These are phyloP conservation scores for Podospora anserina DNA, from an alignment of 495 filamentous ascomycete genomes.

Conservation along the genomic window DNA sequence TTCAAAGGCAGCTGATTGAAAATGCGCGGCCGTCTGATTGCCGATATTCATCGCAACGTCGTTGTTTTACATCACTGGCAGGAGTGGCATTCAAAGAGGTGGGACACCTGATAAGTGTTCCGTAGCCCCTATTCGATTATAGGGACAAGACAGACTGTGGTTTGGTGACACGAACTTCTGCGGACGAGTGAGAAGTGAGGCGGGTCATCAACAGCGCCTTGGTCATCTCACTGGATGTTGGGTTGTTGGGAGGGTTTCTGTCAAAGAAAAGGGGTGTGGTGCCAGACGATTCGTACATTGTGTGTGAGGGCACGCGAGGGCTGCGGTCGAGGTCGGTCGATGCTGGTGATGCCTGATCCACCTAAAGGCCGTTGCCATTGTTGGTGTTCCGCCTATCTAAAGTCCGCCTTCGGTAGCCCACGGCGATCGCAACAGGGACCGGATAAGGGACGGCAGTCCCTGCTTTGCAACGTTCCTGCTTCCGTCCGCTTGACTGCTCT, in stretches of 20 bases:
- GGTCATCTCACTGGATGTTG: neutral
- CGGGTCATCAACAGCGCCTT: conserved; percentile 1
- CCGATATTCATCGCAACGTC: neutral
- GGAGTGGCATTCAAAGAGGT: neutral
- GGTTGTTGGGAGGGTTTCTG: neutral
- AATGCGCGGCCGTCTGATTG: neutral
- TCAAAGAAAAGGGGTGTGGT: neutral
- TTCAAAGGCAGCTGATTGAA: conserved; percentile 7
- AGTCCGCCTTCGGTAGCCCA: neutral
- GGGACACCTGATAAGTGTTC: neutral
- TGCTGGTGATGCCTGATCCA: neutral
- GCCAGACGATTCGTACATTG: neutral
- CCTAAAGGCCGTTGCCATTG: neutral
- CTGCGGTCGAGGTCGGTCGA: conserved; percentile 3
- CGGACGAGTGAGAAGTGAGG: neutral
- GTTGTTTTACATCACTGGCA: neutral
- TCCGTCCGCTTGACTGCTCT: conserved; percentile 5
- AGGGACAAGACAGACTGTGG: neutral
- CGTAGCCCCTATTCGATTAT: neutral
- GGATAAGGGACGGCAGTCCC: neutral
- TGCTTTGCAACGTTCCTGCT: conserved; percentile 1
- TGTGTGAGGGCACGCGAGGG: neutral
- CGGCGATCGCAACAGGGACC: neutral
- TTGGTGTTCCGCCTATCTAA: neutral
- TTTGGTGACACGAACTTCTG: neutral